A percentile compares a stretch with the other conserved stretches of the same genome.
Evolutionary conservation across 257 asterid genomes (phyloP).

Genomic region (Jacaranda mimosifolia): DNA sequence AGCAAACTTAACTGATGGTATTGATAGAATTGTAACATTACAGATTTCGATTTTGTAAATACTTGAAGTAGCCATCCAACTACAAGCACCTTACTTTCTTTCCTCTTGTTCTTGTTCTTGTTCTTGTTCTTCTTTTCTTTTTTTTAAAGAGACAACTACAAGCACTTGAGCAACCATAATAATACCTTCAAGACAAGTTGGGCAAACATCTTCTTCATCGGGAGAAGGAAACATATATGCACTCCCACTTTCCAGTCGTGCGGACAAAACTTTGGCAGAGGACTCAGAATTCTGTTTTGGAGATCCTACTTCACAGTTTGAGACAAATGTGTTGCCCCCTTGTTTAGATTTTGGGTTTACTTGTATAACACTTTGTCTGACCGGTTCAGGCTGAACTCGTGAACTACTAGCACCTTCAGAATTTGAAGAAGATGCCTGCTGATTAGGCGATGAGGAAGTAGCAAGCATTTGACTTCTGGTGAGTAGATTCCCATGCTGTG

Average conservation of each 20-base stretch:
- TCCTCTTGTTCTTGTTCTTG: no score
- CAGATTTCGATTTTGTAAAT: no score
- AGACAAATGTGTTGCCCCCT: constrained; percentile 8
- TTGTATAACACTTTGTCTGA: constrained; percentile 23
- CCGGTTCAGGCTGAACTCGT: constrained; percentile 43
- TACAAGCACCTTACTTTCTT: no score
- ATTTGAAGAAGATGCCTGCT: constrained; percentile 31
- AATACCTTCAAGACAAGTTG: constrained; percentile 78
- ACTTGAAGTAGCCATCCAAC: no score
- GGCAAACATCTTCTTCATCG: constrained; percentile 61
- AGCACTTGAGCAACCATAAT: not conserved
- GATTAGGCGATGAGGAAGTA: constrained; percentile 28
- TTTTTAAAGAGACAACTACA: no score
- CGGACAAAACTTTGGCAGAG: constrained; percentile 29
- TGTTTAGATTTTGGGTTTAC: constrained; percentile 6
- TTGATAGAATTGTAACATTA: no score
- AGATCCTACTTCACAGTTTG: constrained; percentile 1
- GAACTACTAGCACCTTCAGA: constrained; percentile 35
- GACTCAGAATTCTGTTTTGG: constrained; percentile 30
- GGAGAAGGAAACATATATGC: constrained; percentile 27
- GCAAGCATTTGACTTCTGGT: constrained; percentile 14
- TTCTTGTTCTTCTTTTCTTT: no score
- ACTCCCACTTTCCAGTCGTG: constrained; percentile 3
- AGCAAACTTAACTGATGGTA: not conserved
- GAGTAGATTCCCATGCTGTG: constrained; percentile 42